Percentiles rank a stretch among this genome's conserved stretches.
Conservation (phyloP, 257 asterid genomes). For the Solanum chaucha region DNA sequence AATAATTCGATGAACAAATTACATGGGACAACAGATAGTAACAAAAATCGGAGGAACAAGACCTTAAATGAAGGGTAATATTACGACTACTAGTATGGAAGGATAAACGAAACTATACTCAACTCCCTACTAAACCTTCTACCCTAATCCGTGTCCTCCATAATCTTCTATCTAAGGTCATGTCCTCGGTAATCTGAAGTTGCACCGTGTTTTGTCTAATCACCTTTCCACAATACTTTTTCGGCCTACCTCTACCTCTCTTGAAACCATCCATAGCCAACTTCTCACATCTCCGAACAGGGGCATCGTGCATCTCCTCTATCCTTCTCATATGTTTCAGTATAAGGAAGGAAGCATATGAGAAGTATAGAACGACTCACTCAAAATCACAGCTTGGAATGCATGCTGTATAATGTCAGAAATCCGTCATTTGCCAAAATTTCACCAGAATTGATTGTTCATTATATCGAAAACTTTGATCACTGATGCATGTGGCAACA, state of each 20-base stretch:
- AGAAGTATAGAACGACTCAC: neutral
- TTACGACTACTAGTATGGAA: neutral
- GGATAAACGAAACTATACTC: neutral
- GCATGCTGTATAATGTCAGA: neutral
- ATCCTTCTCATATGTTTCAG: neutral
- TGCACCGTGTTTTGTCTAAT: neutral
- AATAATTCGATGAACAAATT: neutral
- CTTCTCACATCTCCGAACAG: neutral
- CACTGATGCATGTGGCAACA: neutral
- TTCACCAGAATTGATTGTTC: neutral
- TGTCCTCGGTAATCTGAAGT: neutral
- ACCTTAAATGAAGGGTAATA: neutral
- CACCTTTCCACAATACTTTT: neutral
- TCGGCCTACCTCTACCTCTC: neutral
- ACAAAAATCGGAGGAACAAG: neutral
- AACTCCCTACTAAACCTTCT: neutral
- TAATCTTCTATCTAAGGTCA: neutral
- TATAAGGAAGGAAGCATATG: neutral
- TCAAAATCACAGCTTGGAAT: neutral
- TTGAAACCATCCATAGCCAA: neutral
- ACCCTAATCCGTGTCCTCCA: neutral
- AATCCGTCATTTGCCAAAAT: neutral
- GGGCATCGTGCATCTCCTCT: neutral
- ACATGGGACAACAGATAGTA: neutral
- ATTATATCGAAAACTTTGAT: neutral